phyloP scores from a whole-genome alignment of 2,329 filamentous ascomycete genomes.

The Tetracladium maxilliforme region DNA sequence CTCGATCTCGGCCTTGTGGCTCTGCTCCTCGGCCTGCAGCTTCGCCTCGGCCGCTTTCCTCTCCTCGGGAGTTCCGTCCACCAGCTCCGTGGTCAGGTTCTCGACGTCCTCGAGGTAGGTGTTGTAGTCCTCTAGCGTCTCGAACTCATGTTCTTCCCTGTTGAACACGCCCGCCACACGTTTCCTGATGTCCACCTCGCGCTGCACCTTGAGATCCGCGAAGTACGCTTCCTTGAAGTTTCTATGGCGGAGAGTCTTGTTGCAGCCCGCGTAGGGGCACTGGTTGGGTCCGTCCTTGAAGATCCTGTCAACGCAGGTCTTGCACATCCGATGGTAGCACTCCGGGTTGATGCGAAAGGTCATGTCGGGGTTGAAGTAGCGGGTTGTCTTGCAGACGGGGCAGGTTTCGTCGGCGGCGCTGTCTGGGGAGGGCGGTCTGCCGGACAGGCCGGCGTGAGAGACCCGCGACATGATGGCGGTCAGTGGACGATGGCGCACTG shows the following conservation, averaged over 20 bases:
- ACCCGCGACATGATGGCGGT: too few relatives aligned
- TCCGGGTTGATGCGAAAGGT: constrained; percentile 93
- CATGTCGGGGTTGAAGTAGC: constrained; percentile 90
- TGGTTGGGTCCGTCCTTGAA: constrained; percentile 85
- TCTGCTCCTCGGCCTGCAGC: constrained; percentile 57
- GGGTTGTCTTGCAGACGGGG: constrained; percentile 91
- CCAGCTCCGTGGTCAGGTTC: constrained; percentile 76
- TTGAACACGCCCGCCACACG: constrained; percentile 75
- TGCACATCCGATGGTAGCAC: constrained; percentile 99
- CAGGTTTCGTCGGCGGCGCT: constrained; percentile 49
- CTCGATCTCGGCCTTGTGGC: constrained; percentile 56
- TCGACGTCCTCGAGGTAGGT: constrained; percentile 92
- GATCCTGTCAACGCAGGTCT: constrained; percentile 85
- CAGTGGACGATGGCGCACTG: not conserved
- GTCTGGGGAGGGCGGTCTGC: too few relatives aligned
- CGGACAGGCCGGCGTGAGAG: too few relatives aligned
- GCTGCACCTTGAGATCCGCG: constrained; percentile 72
- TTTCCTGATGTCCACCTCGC: constrained; percentile 82
- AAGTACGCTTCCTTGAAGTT: constrained; percentile 84
- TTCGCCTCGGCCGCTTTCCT: constrained; percentile 26
- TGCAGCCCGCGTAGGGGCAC: constrained; percentile 82
- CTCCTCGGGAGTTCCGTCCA: constrained; percentile 51
- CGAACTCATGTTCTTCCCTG: constrained; percentile 80
- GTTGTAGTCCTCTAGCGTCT: constrained; percentile 71
- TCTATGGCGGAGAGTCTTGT: constrained; percentile 70